These are phyloP conservation scores for Trichoderma asperelloides DNA, from an alignment of 495 filamentous ascomycete species.

Conservation along the genomic window DNA sequence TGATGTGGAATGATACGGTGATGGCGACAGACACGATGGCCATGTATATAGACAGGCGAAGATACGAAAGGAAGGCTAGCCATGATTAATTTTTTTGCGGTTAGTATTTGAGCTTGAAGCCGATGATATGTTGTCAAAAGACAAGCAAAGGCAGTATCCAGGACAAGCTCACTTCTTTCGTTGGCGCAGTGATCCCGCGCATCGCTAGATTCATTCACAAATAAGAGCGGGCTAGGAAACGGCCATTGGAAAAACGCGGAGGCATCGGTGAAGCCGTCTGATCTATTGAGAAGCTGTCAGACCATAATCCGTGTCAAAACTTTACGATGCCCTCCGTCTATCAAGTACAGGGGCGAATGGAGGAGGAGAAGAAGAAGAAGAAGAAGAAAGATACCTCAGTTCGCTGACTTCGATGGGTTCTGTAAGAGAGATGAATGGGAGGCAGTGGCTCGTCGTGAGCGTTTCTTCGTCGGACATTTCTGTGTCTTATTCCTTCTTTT, in stretches of 20 bases:
- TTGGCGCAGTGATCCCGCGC: constrained; percentile 77
- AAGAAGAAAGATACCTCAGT: constrained; percentile 1
- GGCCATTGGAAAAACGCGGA: constrained; percentile 61
- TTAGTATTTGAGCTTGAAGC: background rate
- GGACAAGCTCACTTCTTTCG: constrained; percentile 50
- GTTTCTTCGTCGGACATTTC: constrained; percentile 11
- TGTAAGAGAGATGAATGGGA: background rate
- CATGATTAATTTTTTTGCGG: background rate
- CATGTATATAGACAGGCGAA: constrained; percentile 86
- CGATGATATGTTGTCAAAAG: background rate
- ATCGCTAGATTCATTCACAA: constrained; percentile 81
- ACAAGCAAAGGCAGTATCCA: background rate
- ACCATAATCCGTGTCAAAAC: no score
- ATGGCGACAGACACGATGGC: constrained; percentile 83
- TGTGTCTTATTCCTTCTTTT: no score
- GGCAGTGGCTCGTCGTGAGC: background rate
- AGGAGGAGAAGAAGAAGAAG: background rate
- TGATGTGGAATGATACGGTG: constrained; percentile 86
- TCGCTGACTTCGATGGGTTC: constrained; percentile 11
- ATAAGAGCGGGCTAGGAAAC: constrained; percentile 67
- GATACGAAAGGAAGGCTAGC: constrained; percentile 79
- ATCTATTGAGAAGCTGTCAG: background rate
- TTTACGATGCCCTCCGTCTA: background rate
- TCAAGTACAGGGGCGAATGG: background rate
- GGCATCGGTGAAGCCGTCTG: constrained; percentile 16